Conservation (phyloP, 805 yeast genomes). For the Vanderwaltozyma verrucispora region DNA sequence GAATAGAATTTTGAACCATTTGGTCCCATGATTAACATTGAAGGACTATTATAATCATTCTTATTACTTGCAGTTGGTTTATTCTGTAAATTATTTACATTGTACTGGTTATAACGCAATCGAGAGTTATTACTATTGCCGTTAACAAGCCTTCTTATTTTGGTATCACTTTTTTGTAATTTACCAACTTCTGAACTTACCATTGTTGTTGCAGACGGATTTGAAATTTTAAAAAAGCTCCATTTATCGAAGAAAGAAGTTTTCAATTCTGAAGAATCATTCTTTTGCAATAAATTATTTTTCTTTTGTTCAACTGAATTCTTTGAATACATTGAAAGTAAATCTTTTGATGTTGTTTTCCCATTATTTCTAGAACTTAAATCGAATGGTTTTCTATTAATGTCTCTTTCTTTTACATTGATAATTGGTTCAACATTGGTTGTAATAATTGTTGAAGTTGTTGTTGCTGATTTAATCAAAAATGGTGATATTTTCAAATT, state of each 20-base stretch:
- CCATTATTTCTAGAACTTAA: no score
- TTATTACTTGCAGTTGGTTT: not conserved
- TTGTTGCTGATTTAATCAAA: not conserved
- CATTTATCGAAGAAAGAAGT: slow-evolving; percentile 13
- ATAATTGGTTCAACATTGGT: not conserved
- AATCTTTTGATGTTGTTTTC: slow-evolving; percentile 7
- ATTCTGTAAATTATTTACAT: not conserved
- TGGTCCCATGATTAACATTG: not conserved
- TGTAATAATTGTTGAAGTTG: not conserved
- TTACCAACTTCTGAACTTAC: slow-evolving; percentile 2
- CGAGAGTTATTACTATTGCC: no score
- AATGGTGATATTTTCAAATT: slow-evolving; percentile 1
- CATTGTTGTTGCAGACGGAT: slow-evolving; percentile 3
- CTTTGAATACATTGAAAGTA: slow-evolving; percentile 5
- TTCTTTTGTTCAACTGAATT: not conserved
- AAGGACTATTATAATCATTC: no score
- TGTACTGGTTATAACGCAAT: no score
- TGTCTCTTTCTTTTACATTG: no score
- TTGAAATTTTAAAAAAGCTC: slow-evolving; percentile 9
- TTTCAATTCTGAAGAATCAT: not conserved
- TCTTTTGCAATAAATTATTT: no score
- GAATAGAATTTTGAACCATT: not conserved
- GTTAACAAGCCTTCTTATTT: not conserved
- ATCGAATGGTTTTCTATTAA: no score
- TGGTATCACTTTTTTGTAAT: not conserved